phyloP scores from a whole-genome alignment of 768 basidiomycete species.

The Panaeolus papilionaceus region DNA sequence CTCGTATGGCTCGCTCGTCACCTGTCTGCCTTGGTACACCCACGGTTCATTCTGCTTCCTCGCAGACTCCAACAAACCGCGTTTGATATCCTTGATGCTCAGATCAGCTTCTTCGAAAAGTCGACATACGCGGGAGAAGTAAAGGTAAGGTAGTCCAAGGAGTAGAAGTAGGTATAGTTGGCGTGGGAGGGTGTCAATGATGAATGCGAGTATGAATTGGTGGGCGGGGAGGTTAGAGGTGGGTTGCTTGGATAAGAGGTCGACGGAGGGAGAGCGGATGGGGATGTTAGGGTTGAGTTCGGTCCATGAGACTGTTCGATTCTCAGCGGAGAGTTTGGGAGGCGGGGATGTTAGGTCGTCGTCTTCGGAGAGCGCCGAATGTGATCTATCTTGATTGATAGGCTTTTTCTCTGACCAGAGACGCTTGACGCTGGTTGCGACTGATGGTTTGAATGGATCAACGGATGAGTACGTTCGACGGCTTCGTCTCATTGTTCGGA shows the following conservation, averaged over 20 bases:
- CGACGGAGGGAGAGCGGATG: not conserved
- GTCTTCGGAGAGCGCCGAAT: not conserved
- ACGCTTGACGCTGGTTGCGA: slow-evolving; percentile 26
- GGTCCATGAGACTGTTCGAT: not conserved
- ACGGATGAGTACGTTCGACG: slow-evolving; percentile 15
- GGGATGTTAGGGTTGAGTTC: not conserved
- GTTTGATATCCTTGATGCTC: slow-evolving; percentile 58
- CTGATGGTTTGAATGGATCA: slow-evolving; percentile 30
- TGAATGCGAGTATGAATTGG: slow-evolving; percentile 25
- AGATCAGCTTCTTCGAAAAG: slow-evolving; percentile 72
- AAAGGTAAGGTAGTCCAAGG: slow-evolving; percentile 65
- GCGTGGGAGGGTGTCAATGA: slow-evolving; percentile 35
- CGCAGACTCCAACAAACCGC: slow-evolving; percentile 37
- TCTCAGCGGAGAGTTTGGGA: not conserved
- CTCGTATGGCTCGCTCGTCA: slow-evolving; percentile 23
- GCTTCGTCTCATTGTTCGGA: not conserved
- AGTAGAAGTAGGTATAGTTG: slow-evolving; percentile 45
- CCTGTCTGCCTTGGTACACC: slow-evolving; percentile 9
- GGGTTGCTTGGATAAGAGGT: not conserved
- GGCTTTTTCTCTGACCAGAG: slow-evolving; percentile 11
- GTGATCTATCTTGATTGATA: not conserved
- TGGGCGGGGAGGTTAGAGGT: not conserved
- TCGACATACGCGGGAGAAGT: slow-evolving; percentile 68
- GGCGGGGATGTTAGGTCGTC: not conserved
- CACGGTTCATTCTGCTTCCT: slow-evolving; percentile 15